Base-by-base conservation (phyloP, 441 rosid genomes). In the Cnidoscolus chayamansa region DNA sequence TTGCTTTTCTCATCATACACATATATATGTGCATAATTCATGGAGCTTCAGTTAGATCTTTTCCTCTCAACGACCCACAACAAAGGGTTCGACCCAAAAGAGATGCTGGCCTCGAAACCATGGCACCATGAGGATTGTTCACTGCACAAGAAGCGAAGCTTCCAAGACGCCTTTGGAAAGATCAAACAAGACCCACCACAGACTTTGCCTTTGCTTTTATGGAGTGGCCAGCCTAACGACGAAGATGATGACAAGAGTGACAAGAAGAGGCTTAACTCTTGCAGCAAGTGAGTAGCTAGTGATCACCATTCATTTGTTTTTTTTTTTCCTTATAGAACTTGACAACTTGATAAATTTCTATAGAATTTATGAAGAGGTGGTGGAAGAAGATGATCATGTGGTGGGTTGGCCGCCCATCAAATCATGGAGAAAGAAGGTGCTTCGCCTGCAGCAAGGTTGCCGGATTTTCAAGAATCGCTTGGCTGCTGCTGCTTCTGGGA, bases 391-490 rank as follows among this genome's bases (percentile, higher is more conserved):
- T 32, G 77, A 48, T 10, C 59, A 17, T 16, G 70, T 80, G 7
- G 85, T 81, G 63, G 90, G 90, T 51, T 85, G 89, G 90, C 90
- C 90, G 45, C 89, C 90, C 15, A 75, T 87, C 51, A 78, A 83
- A 67, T 61, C 89, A 60, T 85, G 86, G 88, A 83, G 86, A 76
- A 87, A 72, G 84, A 83, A 83, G 60, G 15, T 76, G 50, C 63
- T 83, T 37, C 78, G 79, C 25, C 83, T 56, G 51, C 77, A 58
- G 1, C 68, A 63, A 15, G 77, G 73, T 37, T 74, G 67, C 15
- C 63, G 75, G 58, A n/a, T 59, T 11, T 48, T 45, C 12, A 76
- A 75, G 17, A 72, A 70, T 16, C 66, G 72, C 45, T 45, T 73
- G 61, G 62, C 51, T 45, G 9, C 25, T 25, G 25, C 25, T 25